A percentile compares a stretch with the other conserved stretches of the same genome.
These are phyloP conservation scores for Chaetoceros tenuissimus DNA, from an alignment of 108 stramenopile genomes.

Conservation along the genomic window DNA sequence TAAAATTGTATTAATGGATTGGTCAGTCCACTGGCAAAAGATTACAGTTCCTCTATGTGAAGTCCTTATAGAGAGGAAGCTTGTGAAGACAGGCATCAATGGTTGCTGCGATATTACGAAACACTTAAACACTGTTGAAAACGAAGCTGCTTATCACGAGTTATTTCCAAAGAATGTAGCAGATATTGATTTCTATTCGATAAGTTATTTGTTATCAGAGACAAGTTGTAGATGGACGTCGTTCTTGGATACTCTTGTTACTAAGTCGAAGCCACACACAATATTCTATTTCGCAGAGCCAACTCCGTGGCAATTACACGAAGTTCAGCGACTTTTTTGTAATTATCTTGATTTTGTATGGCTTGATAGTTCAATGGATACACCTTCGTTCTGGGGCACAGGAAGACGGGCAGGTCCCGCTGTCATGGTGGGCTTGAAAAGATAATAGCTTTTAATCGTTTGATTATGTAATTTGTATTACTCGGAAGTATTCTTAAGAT, in stretches of 20 bases:
- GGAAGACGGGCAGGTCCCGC: conserved; percentile 60
- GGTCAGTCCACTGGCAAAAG: conserved; percentile 47
- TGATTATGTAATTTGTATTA: too few relatives aligned
- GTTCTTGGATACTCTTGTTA: conserved; percentile 36
- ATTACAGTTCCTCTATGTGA: conserved; percentile 35
- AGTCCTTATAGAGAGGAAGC: conserved; percentile 24
- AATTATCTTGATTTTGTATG: conserved; percentile 33
- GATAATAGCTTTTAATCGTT: too few relatives aligned
- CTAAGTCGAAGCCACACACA: conserved; percentile 21
- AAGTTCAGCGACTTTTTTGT: conserved; percentile 19
- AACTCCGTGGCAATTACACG: conserved; percentile 66
- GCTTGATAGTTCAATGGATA: conserved; percentile 70
- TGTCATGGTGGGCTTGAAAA: conserved; percentile 36
- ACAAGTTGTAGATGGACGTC: conserved; percentile 48
- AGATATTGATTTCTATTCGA: conserved; percentile 8
- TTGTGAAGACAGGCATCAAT: conserved; percentile 8
- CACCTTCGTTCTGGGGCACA: conserved; percentile 40
- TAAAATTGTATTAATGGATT: conserved; percentile 45
- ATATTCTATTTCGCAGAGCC: conserved; percentile 70
- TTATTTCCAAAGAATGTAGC: not conserved
- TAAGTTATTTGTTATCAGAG: conserved; percentile 66
- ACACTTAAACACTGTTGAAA: not conserved
- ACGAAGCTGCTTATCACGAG: not conserved
- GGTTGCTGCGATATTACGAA: conserved; percentile 29
- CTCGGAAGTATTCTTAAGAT: too few relatives aligned